Conservation (phyloP, 1,139 yeast species). For the Sugiyamaella grinbergsii region DNA sequence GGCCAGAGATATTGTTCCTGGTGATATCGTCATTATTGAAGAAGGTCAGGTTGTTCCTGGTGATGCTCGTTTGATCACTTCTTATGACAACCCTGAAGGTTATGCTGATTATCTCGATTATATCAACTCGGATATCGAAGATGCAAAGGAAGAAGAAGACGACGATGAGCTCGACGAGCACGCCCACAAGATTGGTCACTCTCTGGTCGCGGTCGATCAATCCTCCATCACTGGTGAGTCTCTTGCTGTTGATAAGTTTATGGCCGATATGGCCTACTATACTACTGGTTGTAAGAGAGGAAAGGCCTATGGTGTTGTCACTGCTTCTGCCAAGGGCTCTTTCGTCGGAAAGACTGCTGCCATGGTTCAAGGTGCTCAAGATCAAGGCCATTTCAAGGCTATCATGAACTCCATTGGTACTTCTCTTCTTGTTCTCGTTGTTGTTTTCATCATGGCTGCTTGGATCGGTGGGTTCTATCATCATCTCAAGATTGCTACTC, state of each 20-base stretch:
- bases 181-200: conserved; percentile 42
- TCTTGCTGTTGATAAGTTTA: conserved; percentile 71
- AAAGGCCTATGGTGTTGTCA: conserved; percentile 73
- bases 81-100: conserved; percentile 46
- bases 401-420: conserved; percentile 83
- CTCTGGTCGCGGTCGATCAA: conserved; percentile 71
- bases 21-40: conserved; percentile 89
- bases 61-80: conserved; percentile 81
- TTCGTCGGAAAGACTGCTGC: conserved; percentile 80
- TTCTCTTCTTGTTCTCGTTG: conserved; percentile 68
- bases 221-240: conserved; percentile 84
- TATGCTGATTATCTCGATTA: conserved; percentile 44
- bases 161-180: conserved; percentile 60
- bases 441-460: conserved; percentile 66
- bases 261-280: conserved; percentile 70
- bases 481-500: conserved; percentile 65
- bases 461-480: conserved; percentile 84
- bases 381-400: conserved; percentile 77
- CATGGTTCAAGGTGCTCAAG: conserved; percentile 76
- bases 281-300: conserved; percentile 81
- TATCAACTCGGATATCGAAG: conserved; percentile 59
- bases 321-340: conserved; percentile 71
- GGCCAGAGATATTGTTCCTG: conserved; percentile 86
- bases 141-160: conserved; percentile 78
- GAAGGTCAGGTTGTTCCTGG: conserved; percentile 95